Evolutionary conservation across 805 yeast genomes (phyloP).

Genomic region (Ogataea naganishii): DNA sequence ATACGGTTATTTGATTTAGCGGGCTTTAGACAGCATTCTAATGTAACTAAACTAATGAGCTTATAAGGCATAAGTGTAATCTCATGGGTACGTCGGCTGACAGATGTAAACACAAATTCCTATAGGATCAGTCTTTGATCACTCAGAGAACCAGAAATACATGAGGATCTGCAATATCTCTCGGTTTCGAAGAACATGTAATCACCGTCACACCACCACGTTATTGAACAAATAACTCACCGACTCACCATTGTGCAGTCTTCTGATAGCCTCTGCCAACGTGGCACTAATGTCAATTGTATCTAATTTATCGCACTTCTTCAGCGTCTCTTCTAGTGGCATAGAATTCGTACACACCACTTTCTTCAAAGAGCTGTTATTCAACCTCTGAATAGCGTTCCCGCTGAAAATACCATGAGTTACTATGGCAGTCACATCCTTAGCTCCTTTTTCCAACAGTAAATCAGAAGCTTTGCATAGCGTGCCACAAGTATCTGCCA

Average conservation of each 20-base stretch:
- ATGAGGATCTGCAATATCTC: too few species aligned
- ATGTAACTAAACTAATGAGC: too few species aligned
- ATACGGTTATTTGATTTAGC: too few species aligned
- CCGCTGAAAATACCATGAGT: constrained; percentile 94
- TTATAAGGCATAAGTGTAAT: too few species aligned
- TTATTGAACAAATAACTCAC: constrained; percentile 80
- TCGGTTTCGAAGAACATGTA: background rate
- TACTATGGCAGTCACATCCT: constrained; percentile 82
- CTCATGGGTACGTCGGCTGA: too few species aligned
- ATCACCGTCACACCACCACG: constrained; percentile 22
- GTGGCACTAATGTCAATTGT: constrained; percentile 80
- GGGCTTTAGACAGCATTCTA: too few species aligned
- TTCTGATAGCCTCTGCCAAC: constrained; percentile 87
- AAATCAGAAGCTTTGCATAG: constrained; percentile 91
- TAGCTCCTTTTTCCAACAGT: constrained; percentile 71
- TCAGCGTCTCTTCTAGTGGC: constrained; percentile 62
- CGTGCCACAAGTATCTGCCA: constrained; percentile 99
- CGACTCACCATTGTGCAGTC: constrained; percentile 95
- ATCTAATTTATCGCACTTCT: constrained; percentile 58
- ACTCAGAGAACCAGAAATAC: too few species aligned
- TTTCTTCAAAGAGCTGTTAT: constrained; percentile 53
- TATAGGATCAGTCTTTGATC: too few species aligned
- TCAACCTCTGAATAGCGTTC: constrained; percentile 66
- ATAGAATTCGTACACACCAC: constrained; percentile 92
- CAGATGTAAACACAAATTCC: too few species aligned